Percentiles rank a stretch among this genome's conserved stretches.
These are phyloP conservation scores for Botrytis paeoniae DNA, from an alignment of 2,329 filamentous ascomycete species.

Conservation along the genomic window DNA sequence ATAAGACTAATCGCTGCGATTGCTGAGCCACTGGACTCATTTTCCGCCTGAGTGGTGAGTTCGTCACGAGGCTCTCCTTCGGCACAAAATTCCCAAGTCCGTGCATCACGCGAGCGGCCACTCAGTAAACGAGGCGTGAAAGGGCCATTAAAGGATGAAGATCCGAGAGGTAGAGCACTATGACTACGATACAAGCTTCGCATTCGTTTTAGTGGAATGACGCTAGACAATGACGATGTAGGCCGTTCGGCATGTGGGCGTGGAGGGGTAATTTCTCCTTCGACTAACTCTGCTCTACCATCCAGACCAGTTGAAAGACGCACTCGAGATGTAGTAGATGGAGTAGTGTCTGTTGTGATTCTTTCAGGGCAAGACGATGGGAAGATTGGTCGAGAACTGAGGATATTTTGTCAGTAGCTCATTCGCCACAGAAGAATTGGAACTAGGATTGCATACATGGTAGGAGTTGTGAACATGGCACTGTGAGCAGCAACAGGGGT, in stretches of 20 bases:
- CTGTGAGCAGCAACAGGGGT: conserved; percentile 44
- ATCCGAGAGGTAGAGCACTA: conserved; percentile 61
- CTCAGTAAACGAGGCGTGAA: conserved; percentile 54
- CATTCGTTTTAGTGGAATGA: conserved; percentile 38
- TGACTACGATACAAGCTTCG: conserved; percentile 65
- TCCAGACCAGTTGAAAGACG: conserved; percentile 82
- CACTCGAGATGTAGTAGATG: conserved; percentile 44
- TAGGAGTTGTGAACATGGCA: conserved; percentile 40
- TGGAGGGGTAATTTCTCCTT: conserved; percentile 64
- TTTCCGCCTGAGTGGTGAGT: conserved; percentile 75
- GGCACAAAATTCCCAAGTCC: conserved; percentile 88
- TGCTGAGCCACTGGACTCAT: conserved; percentile 75
- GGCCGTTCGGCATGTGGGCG: conserved; percentile 51
- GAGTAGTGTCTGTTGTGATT: conserved; percentile 26
- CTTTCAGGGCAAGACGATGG: conserved; percentile 36
- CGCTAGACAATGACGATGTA: conserved; percentile 45
- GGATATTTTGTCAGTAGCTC: conserved; percentile 13
- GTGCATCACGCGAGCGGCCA: conserved; percentile 80
- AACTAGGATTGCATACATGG: conserved; percentile 41
- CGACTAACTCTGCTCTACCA: conserved; percentile 83
- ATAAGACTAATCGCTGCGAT: conserved; percentile 79
- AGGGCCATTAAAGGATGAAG: conserved; percentile 39
- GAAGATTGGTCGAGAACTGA: conserved; percentile 29
- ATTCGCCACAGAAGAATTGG: not conserved
- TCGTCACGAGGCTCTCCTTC: conserved; percentile 77